These are phyloP conservation scores for Nemania sp. DNA, from an alignment of 2,329 filamentous ascomycete genomes.

Conservation along the genomic window DNA sequence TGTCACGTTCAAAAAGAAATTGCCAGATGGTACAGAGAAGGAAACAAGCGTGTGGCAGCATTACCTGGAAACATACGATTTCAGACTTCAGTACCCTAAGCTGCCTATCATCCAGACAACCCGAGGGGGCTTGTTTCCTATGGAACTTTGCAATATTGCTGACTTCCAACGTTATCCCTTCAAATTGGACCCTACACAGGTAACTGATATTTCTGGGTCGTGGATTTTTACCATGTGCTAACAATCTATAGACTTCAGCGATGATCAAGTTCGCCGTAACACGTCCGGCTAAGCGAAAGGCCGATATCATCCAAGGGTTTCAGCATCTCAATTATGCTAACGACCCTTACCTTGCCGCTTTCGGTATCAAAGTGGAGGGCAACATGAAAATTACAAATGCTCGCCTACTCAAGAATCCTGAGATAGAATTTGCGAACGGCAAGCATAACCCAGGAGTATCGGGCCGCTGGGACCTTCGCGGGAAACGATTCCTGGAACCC, in stretches of 20 bases:
- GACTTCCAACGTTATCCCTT: conserved; percentile 63
- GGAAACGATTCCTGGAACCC: conserved; percentile 72
- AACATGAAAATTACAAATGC: conserved; percentile 70
- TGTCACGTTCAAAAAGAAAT: conserved; percentile 58
- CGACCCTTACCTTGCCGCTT: conserved; percentile 72
- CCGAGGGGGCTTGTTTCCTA: conserved; percentile 59
- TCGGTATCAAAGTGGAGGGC: conserved; percentile 70
- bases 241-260: conserved; percentile 61
- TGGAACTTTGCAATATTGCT: conserved; percentile 60
- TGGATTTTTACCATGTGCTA: conserved; percentile 10
- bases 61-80: conserved; percentile 58
- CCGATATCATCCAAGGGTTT: conserved; percentile 70
- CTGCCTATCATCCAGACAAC: conserved; percentile 63
- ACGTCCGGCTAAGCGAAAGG: conserved; percentile 68
- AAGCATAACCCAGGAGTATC: conserved; percentile 62
- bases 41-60: conserved; percentile 55
- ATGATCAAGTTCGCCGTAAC: conserved; percentile 97
- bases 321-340: conserved; percentile 65
- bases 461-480: conserved; percentile 87
- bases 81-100: conserved; percentile 49
- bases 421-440: conserved; percentile 66
- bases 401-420: conserved; percentile 70
- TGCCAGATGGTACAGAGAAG: conserved; percentile 43
- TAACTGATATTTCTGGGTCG: conserved; percentile 29
- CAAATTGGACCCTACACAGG: conserved; percentile 62